Base-by-base conservation (phyloP, 345 rosid genomes). In the Hirschfeldia incana region DNA sequence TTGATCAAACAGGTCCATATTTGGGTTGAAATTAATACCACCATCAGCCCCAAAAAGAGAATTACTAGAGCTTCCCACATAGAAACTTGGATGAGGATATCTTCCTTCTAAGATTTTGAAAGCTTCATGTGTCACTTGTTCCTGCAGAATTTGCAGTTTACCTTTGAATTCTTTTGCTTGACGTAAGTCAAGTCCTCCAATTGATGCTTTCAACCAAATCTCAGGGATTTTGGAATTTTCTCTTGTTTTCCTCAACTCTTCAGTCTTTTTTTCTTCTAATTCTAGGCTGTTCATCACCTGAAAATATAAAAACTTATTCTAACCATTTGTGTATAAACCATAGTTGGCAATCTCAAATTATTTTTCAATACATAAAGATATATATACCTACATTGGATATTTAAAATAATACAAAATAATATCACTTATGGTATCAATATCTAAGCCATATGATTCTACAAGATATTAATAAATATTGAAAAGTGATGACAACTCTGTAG, bases 151-250 rank as follows among this genome's bases (percentile, higher is more conserved):
- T 72, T 80, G 83, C 33, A 92, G 65, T 0, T 80, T 59, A 6
- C 29, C 27, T 68, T 80, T 85, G 69, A 90, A 57, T 39, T 44
- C 85, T 37, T 78, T 65, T 4, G 84, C 81, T 74, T 88, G 86
- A 6, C 34, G 0, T 3, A 72, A 6, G 8, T 30, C 74, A 8
- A 89, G 82, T 42, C 72, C 81, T 1, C 83, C 86, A 1, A 81
- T 29, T 0, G 90, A 88, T 1, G 81, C 57, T 71, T 86, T 84
- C 95, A 91, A 88, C 91, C 93, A 86, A 46, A 64, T 37, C 51
- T 65, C 76, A 32, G 13, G 8, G 1, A 3, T 69, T 66, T 69
- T 69, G 6, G 75, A 64, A 0, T 63, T 74, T 42, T 78, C 79
- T 62, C 74, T 79, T 30, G 82, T 59, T 44, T 69, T 57, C 10